Evolutionary conservation across 2,329 filamentous ascomycete species (phyloP), one percentile per base, ranked within the genome.

Genomic region (Epichloe aotearoae): DNA sequence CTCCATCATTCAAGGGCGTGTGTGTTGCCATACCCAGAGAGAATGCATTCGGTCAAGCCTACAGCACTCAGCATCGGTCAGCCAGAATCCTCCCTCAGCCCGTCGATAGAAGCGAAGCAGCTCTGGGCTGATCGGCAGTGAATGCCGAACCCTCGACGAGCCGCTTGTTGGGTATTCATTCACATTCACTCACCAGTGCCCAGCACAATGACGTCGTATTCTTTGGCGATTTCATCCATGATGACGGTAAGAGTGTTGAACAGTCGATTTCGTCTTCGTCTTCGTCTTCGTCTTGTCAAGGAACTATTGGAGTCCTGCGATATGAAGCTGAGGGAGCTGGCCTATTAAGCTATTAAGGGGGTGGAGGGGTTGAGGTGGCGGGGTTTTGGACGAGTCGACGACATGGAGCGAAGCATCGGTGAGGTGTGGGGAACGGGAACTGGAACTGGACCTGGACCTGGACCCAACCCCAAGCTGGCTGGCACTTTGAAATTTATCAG

Each of bases 11-110:
- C 8, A 30, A 45, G n/a, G 33, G 4, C n/a, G 11, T 2, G 26
- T 37, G 41, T n/a, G 37, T 30, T 52, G 19, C 49, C 74, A 66
- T 85, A 95, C 89, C 91, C 93, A 67, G 91, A 96, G 61, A 98
- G 86, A 66, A 98, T 93, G 74, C 93, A 98, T 82, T 98, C 93
- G 57, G 91, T 97, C 79, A 98, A 73, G 67, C 93, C 91, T 95
- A 63, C 40, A 44, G 51, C 20, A 36, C 41, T 45, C 52, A 59
- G 46, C 45, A 47, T 15, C 20, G 12, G 57, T 61, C 57, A 63
- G 61, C 40, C 30, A 37, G 19, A 41, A 33, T 8, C 2, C n/a
- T 45, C 46, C 4, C 19, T 45, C 34, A 49, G 48, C 37, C 41
- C 39, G 37, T 48, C 26, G 19, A 26, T 36, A 7, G 17, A 12